phyloP scores from a whole-genome alignment of 2,329 filamentous ascomycete genomes.

The Calonectria pseudoturangicola region DNA sequence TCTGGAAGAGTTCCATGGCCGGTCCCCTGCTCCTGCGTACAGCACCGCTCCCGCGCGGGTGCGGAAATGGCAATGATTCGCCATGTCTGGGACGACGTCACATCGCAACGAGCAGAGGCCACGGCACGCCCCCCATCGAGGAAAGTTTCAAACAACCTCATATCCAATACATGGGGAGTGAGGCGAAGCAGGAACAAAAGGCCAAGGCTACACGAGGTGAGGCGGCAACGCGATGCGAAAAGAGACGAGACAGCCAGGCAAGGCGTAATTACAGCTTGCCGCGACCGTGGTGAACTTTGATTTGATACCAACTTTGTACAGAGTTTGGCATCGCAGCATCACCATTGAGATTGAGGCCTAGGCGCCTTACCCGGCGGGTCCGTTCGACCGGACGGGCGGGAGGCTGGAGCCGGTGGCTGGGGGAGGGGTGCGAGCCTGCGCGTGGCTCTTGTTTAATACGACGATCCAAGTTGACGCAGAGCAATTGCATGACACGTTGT shows the following conservation, averaged over 20 bases:
- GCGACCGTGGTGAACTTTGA: conserved; percentile 16
- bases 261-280: conserved; percentile 18
- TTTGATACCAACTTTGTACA: background rate
- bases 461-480: conserved; percentile 4
- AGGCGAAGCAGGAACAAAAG: conserved; percentile 17
- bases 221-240: conserved; percentile 12
- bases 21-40: background rate
- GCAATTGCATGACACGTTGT: background rate
- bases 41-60: conserved; percentile 6
- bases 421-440: conserved; percentile 41
- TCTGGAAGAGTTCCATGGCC: conserved; percentile 51
- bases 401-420: conserved; percentile 45
- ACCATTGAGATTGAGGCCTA: conserved; percentile 31
- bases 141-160: conserved; percentile 30
- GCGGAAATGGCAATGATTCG: conserved; percentile 12
- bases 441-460: conserved; percentile 14
- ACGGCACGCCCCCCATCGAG: background rate
- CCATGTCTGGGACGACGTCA: conserved; percentile 63
- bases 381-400: conserved; percentile 47
- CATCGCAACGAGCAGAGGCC: conserved; percentile 50
- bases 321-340: background rate
- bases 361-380: conserved; percentile 50
- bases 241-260: conserved; percentile 37
- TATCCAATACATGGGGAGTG: conserved; percentile 14
- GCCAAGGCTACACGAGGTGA: conserved; percentile 6